phyloP scores from a whole-genome alignment of 2,329 filamentous ascomycete species.

The Tricladium varicosporioides region DNA sequence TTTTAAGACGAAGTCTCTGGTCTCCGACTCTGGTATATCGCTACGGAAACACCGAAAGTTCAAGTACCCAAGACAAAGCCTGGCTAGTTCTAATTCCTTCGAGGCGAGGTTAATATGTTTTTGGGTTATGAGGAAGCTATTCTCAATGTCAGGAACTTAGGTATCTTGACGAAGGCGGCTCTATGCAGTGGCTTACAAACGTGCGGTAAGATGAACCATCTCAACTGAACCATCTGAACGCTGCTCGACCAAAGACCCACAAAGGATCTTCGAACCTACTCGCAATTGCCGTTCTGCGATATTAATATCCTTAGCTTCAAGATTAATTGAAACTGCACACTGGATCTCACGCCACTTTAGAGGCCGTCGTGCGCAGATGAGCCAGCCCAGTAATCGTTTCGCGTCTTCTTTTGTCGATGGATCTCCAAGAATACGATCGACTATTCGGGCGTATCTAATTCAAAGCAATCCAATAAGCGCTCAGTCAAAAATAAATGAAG shows the following conservation, averaged over 20 bases:
- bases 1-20: neutral
- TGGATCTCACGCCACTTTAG: neutral
- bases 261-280: neutral
- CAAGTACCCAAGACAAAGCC: neutral
- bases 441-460: neutral
- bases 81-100: neutral
- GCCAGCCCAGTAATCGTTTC: neutral
- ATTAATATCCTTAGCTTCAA: neutral
- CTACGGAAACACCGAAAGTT: neutral
- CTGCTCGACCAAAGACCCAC: neutral
- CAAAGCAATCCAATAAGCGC: neutral
- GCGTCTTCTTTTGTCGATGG: neutral
- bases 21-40: neutral
- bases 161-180: neutral
- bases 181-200: neutral
- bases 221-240: neutral
- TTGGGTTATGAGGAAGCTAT: neutral
- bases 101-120: neutral
- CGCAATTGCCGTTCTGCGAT: neutral
- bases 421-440: neutral
- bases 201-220: neutral
- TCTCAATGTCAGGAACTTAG: neutral
- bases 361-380: neutral
- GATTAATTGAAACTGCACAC: neutral
- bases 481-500: neutral